phyloP scores from a whole-genome alignment of 2,329 filamentous ascomycete genomes.

The Aspergillus luchuensis region DNA sequence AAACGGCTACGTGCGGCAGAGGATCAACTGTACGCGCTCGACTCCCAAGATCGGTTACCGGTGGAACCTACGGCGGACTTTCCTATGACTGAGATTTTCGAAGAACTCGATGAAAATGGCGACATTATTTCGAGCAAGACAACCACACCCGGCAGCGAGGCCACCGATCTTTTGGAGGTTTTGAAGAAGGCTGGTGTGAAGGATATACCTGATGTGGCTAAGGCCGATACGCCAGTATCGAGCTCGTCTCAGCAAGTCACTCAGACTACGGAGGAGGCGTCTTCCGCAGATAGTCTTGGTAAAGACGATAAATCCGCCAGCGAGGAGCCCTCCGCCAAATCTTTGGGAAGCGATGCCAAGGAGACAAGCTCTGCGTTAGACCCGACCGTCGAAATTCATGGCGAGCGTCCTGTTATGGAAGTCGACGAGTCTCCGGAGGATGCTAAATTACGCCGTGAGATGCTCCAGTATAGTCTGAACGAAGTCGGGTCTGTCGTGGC shows the following conservation, averaged over 20 bases:
- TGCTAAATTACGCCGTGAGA: slow-evolving; percentile 76
- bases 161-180: slow-evolving; percentile 69
- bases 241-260: slow-evolving; percentile 17
- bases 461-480: slow-evolving; percentile 85
- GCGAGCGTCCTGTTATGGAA: slow-evolving; percentile 60
- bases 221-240: slow-evolving; percentile 15
- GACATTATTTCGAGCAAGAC: slow-evolving; percentile 73
- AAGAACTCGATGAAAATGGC: slow-evolving; percentile 87
- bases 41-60: slow-evolving; percentile 62
- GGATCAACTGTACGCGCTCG: slow-evolving; percentile 64
- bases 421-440: slow-evolving; percentile 79
- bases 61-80: slow-evolving; percentile 65
- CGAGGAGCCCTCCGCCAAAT: background rate
- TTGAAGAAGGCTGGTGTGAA: slow-evolving; percentile 75
- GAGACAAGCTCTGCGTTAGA: slow-evolving; percentile 20
- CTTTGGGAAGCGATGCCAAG: slow-evolving; percentile 11
- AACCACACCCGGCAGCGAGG: slow-evolving; percentile 67
- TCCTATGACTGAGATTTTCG: slow-evolving; percentile 86
- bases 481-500: slow-evolving; percentile 92
- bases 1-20: slow-evolving; percentile 71
- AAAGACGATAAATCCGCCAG: background rate
- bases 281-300: background rate
- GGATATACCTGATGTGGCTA: slow-evolving; percentile 41
- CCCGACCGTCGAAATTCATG: slow-evolving; percentile 24
- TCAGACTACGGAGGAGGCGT: background rate